Percentiles rank a stretch among this genome's conserved stretches.
These are phyloP conservation scores for Pseudogymnoascus sp. DNA, from an alignment of 2,329 filamentous ascomycete species.

Conservation along the genomic window DNA sequence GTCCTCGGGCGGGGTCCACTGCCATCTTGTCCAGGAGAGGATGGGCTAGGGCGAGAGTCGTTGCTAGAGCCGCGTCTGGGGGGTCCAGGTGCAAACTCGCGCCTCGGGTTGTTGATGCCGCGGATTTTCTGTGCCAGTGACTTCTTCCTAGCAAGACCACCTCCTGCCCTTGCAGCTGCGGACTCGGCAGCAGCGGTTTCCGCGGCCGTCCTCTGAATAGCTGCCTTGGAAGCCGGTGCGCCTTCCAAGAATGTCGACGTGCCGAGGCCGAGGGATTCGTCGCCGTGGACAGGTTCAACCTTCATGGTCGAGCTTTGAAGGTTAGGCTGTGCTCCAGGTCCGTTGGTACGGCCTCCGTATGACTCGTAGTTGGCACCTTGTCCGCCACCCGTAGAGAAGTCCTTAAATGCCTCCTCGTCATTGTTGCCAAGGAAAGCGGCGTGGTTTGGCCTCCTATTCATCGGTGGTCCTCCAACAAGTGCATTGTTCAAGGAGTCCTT, in stretches of 20 bases:
- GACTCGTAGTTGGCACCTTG: conserved; percentile 34
- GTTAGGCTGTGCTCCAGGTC: conserved; percentile 24
- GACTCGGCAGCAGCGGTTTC: conserved; percentile 60
- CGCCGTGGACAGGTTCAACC: conserved; percentile 69
- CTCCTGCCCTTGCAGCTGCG: conserved; percentile 31
- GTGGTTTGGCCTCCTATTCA: conserved; percentile 75
- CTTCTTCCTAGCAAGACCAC: conserved; percentile 78
- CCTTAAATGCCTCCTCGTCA: conserved; percentile 76
- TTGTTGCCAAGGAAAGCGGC: conserved; percentile 75
- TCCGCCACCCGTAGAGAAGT: conserved; percentile 48
- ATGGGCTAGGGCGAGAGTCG: conserved; percentile 37
- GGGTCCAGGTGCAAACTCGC: conserved; percentile 37
- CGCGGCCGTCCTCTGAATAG: conserved; percentile 55
- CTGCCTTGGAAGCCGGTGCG: conserved; percentile 72
- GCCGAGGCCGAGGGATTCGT: conserved; percentile 74
- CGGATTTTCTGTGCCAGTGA: conserved; percentile 88
- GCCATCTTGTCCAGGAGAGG: conserved; percentile 28
- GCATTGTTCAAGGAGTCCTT: conserved; percentile 88
- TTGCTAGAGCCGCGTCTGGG: conserved; percentile 50
- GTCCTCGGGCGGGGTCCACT: conserved; percentile 25
- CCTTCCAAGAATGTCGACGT: conserved; percentile 95
- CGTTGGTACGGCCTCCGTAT: conserved; percentile 33
- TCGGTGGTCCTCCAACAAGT: conserved; percentile 75
- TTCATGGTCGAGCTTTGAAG: conserved; percentile 62
- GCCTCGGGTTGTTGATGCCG: conserved; percentile 65